A percentile compares a stretch with the other conserved stretches of the same genome.
These are phyloP conservation scores for Aspergillus fumigatus DNA, from an alignment of 2,329 filamentous ascomycete species.

Conservation along the genomic window DNA sequence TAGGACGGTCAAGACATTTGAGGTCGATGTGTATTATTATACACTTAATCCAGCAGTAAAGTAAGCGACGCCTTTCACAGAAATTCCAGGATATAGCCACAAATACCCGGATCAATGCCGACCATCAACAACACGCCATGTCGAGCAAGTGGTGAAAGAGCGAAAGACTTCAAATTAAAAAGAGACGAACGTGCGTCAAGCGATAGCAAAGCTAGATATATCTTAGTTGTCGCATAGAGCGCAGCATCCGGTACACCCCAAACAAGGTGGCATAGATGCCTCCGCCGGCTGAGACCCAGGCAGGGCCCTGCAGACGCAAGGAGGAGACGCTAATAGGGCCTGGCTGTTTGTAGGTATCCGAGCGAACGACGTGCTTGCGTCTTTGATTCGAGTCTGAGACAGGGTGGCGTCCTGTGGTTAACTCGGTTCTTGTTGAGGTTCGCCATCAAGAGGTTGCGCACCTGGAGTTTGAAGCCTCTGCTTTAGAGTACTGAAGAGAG, in stretches of 20 bases:
- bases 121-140: too few relatives aligned
- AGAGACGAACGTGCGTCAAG: neutral
- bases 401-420: neutral
- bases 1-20: too few relatives aligned
- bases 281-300: conserved; percentile 5
- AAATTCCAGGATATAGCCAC: too few relatives aligned
- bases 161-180: neutral
- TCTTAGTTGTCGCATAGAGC: conserved; percentile 4
- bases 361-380: neutral
- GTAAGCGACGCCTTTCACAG: too few relatives aligned
- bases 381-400: neutral
- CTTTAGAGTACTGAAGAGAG: neutral
- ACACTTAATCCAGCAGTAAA: too few relatives aligned
- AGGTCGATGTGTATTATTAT: too few relatives aligned
- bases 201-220: neutral
- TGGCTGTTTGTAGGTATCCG: neutral
- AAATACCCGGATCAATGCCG: too few relatives aligned
- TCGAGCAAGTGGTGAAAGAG: neutral
- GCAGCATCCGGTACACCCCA: conserved; percentile 7
- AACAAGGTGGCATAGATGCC: conserved; percentile 7
- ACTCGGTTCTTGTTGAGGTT: neutral
- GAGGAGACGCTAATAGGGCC: conserved; percentile 4
- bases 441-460: neutral
- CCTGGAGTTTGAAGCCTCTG: neutral
- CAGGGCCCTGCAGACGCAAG: conserved; percentile 4